These are phyloP conservation scores for Arabidopsis arenosa DNA, from an alignment of 345 rosid genomes.

Conservation along the genomic window DNA sequence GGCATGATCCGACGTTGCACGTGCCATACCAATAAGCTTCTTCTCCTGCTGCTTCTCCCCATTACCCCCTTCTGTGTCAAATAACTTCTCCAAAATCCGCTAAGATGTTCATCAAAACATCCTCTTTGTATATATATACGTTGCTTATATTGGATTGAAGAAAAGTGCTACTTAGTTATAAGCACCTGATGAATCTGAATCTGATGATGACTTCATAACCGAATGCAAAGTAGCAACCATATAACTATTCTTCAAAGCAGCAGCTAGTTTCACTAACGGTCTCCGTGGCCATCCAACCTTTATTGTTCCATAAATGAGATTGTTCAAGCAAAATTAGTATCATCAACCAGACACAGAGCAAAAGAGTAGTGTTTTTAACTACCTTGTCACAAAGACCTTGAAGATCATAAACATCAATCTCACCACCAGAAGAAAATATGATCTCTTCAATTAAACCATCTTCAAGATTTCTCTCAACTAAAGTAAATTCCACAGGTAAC, in stretches of 20 bases:
- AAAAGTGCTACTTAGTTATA: slow-evolving; percentile 2
- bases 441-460: slow-evolving; percentile 83
- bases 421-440: slow-evolving; percentile 88
- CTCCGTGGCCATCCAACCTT: slow-evolving; percentile 98
- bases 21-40: slow-evolving; percentile 96
- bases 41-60: slow-evolving; percentile 39
- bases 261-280: slow-evolving; percentile 81
- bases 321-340: neutral
- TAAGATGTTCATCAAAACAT: slow-evolving; percentile 78
- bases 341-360: neutral
- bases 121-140: slow-evolving; percentile 28
- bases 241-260: slow-evolving; percentile 93
- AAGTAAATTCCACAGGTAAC: slow-evolving; percentile 73
- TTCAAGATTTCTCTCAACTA: slow-evolving; percentile 63
- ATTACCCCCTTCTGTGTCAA: slow-evolving; percentile 86
- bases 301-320: neutral
- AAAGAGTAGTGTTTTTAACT: neutral
- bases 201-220: slow-evolving; percentile 55
- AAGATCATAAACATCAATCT: slow-evolving; percentile 90
- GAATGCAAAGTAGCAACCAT: slow-evolving; percentile 94
- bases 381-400: slow-evolving; percentile 93
- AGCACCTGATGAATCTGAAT: slow-evolving; percentile 58
- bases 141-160: slow-evolving; percentile 31
- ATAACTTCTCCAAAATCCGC: slow-evolving; percentile 91
- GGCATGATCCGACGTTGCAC: slow-evolving; percentile 97